phyloP scores from a whole-genome alignment of 176 grass and related monocot genomes.

The Triticum monococcum region DNA sequence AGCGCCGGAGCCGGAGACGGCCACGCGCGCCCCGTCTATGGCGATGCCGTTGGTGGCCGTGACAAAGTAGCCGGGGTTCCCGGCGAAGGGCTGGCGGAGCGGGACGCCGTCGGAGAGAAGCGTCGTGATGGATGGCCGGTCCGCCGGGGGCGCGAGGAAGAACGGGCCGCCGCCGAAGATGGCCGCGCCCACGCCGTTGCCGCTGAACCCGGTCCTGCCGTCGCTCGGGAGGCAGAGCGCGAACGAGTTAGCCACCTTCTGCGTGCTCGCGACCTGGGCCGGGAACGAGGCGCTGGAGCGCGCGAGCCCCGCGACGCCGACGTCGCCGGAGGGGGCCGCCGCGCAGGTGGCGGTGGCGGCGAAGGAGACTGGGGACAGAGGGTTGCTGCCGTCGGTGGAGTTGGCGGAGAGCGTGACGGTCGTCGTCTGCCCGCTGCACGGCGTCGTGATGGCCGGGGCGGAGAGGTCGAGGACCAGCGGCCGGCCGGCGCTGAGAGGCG shows the following conservation, averaged over 20 bases:
- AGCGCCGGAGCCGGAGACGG: background rate
- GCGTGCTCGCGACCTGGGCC: constrained; percentile 35
- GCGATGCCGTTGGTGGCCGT: constrained; percentile 32
- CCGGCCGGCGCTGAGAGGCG: background rate
- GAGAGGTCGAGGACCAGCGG: constrained; percentile 52
- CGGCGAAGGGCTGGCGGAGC: constrained; percentile 6
- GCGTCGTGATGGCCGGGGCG: constrained; percentile 28
- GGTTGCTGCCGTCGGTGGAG: constrained; percentile 65
- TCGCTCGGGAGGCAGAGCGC: constrained; percentile 72
- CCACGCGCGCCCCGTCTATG: constrained; percentile 10
- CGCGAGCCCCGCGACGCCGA: constrained; percentile 63
- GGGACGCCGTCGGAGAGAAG: constrained; percentile 13
- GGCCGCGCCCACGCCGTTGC: constrained; percentile 37
- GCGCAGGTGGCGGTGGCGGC: constrained; percentile 48
- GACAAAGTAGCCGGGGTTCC: constrained; percentile 35
- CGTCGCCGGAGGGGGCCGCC: constrained; percentile 12
- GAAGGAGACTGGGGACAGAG: constrained; percentile 22
- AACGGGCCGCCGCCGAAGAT: constrained; percentile 57
- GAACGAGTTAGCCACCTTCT: constrained; percentile 51
- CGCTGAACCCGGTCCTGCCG: background rate
- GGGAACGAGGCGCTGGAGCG: constrained; percentile 35
- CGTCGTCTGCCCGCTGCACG: background rate
- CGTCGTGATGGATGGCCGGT: background rate
- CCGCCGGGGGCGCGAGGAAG: constrained; percentile 21
- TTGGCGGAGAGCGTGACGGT: constrained; percentile 36